phyloP scores from a whole-genome alignment of 2,329 filamentous ascomycete species.

The Phyllosticta citribraziliensis region DNA sequence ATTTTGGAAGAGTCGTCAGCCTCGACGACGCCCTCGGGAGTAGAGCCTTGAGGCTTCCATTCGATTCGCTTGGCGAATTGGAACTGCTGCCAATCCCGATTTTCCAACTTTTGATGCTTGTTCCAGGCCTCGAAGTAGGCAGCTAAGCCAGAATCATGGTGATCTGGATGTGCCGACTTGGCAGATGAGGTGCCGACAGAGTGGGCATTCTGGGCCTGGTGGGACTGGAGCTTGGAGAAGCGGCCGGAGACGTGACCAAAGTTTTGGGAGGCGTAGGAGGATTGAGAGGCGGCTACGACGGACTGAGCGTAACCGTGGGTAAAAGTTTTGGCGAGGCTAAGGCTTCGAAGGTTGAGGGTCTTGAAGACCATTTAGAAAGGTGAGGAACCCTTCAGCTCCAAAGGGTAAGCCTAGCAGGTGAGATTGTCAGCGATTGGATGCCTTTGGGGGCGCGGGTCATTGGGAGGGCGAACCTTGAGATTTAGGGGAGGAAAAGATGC shows the following conservation, averaged over 20 bases:
- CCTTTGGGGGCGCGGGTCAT: slow-evolving; percentile 9
- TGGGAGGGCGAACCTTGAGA: slow-evolving; percentile 42
- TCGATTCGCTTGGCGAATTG: slow-evolving; percentile 82
- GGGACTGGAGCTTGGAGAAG: slow-evolving; percentile 39
- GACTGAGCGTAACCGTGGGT: slow-evolving; percentile 98
- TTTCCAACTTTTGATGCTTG: slow-evolving; percentile 60
- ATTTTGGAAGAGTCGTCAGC: slow-evolving; percentile 20
- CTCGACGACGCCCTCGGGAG: slow-evolving; percentile 30
- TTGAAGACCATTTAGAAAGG: slow-evolving; percentile 80
- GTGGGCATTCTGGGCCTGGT: slow-evolving; percentile 71
- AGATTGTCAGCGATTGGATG: slow-evolving; percentile 1
- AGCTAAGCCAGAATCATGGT: slow-evolving; percentile 54
- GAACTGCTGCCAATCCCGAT: slow-evolving; percentile 84
- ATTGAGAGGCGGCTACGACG: slow-evolving; percentile 89
- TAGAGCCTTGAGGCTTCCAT: slow-evolving; percentile 56
- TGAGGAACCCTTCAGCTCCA: slow-evolving; percentile 50
- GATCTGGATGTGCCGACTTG: slow-evolving; percentile 23
- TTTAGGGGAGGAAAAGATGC: slow-evolving; percentile 57
- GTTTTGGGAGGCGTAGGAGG: slow-evolving; percentile 61
- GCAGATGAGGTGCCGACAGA: slow-evolving; percentile 36
- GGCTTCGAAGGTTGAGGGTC: slow-evolving; percentile 80
- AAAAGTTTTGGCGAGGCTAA: slow-evolving; percentile 93
- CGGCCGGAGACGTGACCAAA: slow-evolving; percentile 33
- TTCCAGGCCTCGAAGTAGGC: slow-evolving; percentile 90
- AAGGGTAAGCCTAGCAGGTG: slow-evolving; percentile 35